Base-by-base conservation (phyloP, 169 alveolate genomes). In the Eimeria sp. region DNA sequence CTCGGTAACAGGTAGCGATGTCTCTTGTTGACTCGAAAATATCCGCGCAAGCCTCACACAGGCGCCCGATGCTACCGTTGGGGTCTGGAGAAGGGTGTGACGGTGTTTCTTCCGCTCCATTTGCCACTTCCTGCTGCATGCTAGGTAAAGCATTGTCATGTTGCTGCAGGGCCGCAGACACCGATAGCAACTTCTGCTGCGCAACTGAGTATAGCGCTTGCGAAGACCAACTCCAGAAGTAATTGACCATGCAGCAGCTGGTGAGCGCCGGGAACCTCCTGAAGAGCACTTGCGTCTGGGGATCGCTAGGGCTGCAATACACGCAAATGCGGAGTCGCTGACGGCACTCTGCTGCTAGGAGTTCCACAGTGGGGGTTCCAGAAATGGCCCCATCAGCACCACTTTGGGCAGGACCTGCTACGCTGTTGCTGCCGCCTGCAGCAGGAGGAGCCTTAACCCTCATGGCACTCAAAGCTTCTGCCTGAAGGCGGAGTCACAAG, bases 221-320 rank as follows among this genome's bases (percentile, higher is more conserved):
- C 68, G 97, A 96, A 0, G 99, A 99, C 99, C 99, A 98, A 62
- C 97, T 88, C 43, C 98, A 97, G 97, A 98, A 98, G 99, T 99
- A 99, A 95, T 99, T 99, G 95, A 99, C 99, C 58, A 99, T 99
- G 96, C 99, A 99, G 95, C 99, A 99, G 87, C 98, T 98, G 98
- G 99, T 98, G 68, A 99, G 97, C 56, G 99, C 99, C 27, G 99
- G 99, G 99, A 99, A 99, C 97, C 98, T 99, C 72, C 99, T 85
- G 60, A 85, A 60, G 62, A 85, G 93, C 64, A 85, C 80, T 52
- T 60, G 93, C 4, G 93, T 85, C 64, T 85, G 77, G 64, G 93
- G 80, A 43, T 85, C 60, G 46, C 93, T 85, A 33, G 93, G 93
- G 64, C 93, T 85, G 82, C 77, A 64, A 49, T 64, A 85, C 40